Base-by-base conservation (phyloP, 306 rosid genomes). In the Benincasa hispida region DNA sequence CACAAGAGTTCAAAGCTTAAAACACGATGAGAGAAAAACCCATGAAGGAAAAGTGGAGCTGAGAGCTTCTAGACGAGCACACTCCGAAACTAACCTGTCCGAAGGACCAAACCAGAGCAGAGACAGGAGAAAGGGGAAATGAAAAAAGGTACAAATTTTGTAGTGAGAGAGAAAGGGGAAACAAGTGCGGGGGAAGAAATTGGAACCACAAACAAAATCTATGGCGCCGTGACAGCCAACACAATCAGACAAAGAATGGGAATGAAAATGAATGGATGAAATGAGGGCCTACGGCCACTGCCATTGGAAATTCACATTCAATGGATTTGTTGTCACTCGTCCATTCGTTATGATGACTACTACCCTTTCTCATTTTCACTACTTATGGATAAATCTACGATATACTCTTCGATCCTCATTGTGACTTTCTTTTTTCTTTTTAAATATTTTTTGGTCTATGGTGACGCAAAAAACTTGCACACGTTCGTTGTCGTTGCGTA, bases 211-310 rank as follows among this genome's bases (percentile, higher is more conserved):
- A 87, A 50, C 34, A 22, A 32, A 72, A 76, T 70, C 5, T 84
- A 91, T 84, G 96, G 97, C 85, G 91, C 89, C 73, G 22, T 10
- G 70, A 79, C 66, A 6, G 86, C 91, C 96, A 87, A 79, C 91
- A 54, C 81, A 42, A 85, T 56, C 34, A 14, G 54, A 84, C 80
- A 80, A 77, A 50, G 28, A 61, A 1, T 18, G 35, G 56, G 73
- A 67, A 12, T 25, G 15, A 34, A 41, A 67, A 12, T 32, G 15
- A 22, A 41, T 59, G 37, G 17, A 67, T 62, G 69, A 17, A 32
- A 62, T 17, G 22, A 62, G 42, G 45, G 69, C 67, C 67, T 60
- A 60, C 10, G 41, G 41, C 6, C 5, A 27, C 4, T 0, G 66
- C 9, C 10, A 2, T 18, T 62, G 14, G 42, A 11, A 19, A 0